Base-by-base conservation (phyloP, 345 rosid genomes). In the Arabidopsis suecica region DNA sequence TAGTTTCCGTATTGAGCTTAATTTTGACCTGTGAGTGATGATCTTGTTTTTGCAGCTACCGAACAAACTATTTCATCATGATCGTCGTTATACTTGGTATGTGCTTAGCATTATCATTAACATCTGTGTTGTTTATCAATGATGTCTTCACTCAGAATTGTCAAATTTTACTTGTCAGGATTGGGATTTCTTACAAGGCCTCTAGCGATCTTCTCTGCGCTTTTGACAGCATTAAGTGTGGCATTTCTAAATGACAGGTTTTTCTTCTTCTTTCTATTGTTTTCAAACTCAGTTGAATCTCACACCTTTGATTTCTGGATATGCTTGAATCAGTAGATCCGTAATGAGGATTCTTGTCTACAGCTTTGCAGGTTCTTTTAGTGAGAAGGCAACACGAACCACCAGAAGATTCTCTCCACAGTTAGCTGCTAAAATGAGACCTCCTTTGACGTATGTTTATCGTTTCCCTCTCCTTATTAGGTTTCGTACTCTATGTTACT, bases 331-430 rank as follows among this genome's bases (percentile, higher is more conserved):
- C 14, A 20, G 5, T 20, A 48, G 8, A 16, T 64, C 28, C n/a
- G 6, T 51, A 6, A 12, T 77, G 78, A 75, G 36, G 65, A 54
- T 73, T 71, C 32, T 61, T 71, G 23, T 62, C 18, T 78, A 61
- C 94, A 95, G 99, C 89, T 95, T 95, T 88, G 96, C 99, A 75
- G 89, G 91, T 76, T 88, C 91, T 67, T 92, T 93, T 83, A 88
- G 83, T 66, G 99, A 92, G 86, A 95, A 93, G 76, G 93, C 85
- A 5, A 89, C 87, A 16, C 90, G 97, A 84, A 93, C 91, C 34
- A 82, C 87, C 55, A 88, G 99, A 79, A 91, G 84, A 78, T 85
- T 93, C 82, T 95, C 97, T 78, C 99, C 99, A 61, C 98, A 85
- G 59, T 77, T 95, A 80, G 99, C 99, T 44, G 98, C 94, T 23